phyloP scores from a whole-genome alignment of 164 flowering plant species.

The Macadamia tetraphylla region DNA sequence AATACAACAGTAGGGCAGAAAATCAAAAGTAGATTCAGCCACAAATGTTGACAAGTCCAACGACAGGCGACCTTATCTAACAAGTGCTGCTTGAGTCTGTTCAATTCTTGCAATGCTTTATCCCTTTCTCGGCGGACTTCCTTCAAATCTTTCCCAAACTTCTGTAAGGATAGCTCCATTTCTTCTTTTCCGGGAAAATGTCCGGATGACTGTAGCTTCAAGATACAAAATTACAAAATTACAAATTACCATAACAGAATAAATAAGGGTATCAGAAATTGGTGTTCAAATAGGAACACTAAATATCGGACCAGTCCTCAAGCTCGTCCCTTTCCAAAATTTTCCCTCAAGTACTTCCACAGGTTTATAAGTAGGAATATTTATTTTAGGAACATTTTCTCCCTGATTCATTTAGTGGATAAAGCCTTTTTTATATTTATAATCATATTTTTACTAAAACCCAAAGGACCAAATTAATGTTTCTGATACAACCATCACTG shows the following conservation, averaged over 20 bases:
- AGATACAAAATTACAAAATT: background rate
- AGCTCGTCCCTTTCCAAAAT: too few species aligned
- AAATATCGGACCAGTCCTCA: too few species aligned
- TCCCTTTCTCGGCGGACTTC: slow-evolving; percentile 64
- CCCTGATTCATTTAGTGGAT: too few species aligned
- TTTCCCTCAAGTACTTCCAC: too few species aligned
- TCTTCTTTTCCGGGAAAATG: slow-evolving; percentile 48
- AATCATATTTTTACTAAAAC: background rate
- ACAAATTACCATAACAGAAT: background rate
- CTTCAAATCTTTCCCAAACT: slow-evolving; percentile 56
- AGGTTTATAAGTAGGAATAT: too few species aligned
- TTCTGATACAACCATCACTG: too few species aligned
- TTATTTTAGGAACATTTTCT: too few species aligned
- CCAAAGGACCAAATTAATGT: background rate
- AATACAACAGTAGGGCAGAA: background rate
- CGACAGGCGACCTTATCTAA: slow-evolving; percentile 68
- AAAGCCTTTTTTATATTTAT: too few species aligned
- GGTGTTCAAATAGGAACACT: too few species aligned
- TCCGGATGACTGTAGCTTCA: slow-evolving; percentile 29
- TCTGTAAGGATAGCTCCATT: slow-evolving; percentile 39
- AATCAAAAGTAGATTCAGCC: background rate
- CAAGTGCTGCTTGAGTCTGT: slow-evolving; percentile 92
- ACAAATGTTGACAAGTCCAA: background rate
- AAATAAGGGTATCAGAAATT: too few species aligned
- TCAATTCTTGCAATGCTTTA: slow-evolving; percentile 73